Evolutionary conservation across 768 basidiomycete species (phyloP).

Genomic region (Trametes maxima): DNA sequence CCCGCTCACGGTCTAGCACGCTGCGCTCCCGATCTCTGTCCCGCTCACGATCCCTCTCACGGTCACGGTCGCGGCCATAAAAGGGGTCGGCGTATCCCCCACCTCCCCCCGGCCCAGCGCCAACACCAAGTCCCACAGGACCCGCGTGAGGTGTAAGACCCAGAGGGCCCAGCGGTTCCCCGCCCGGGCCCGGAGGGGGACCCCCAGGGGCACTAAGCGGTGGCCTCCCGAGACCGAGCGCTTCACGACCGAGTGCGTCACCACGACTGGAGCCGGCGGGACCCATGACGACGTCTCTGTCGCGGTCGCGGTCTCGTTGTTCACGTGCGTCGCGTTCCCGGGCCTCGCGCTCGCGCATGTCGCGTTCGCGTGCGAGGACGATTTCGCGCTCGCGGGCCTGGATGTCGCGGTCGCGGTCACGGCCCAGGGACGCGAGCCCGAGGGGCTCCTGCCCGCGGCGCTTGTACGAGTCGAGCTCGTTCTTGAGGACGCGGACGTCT

Average conservation of each 20-base stretch:
- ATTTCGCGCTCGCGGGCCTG: constrained; percentile 27
- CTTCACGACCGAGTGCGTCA: constrained; percentile 27
- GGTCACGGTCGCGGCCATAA: constrained; percentile 39
- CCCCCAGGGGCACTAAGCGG: constrained; percentile 12
- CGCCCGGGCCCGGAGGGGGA: constrained; percentile 20
- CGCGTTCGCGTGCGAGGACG: constrained; percentile 35
- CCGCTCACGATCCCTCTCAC: constrained; percentile 29
- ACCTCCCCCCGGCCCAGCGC: constrained; percentile 31
- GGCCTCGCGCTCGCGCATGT: constrained; percentile 27
- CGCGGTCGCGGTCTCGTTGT: constrained; percentile 35
- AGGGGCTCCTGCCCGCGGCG: constrained; percentile 39
- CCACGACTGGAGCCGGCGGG: constrained; percentile 22
- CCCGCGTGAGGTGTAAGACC: constrained; percentile 27
- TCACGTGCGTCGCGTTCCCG: constrained; percentile 35
- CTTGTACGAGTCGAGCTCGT: constrained; percentile 62
- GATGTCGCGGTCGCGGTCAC: constrained; percentile 34
- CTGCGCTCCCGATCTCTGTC: constrained; percentile 35
- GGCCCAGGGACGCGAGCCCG: constrained; percentile 31
- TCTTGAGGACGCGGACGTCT: constrained; percentile 71
- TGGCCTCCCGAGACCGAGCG: constrained; percentile 24
- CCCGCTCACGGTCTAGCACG: constrained; percentile 36
- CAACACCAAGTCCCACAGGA: constrained; percentile 33
- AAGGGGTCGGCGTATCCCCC: constrained; percentile 41
- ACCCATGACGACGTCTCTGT: constrained; percentile 32
- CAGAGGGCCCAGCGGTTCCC: constrained; percentile 21